Evolutionary conservation across 2,329 filamentous ascomycete genomes (phyloP).

Genomic region (Trichophyton mentagrophytes): DNA sequence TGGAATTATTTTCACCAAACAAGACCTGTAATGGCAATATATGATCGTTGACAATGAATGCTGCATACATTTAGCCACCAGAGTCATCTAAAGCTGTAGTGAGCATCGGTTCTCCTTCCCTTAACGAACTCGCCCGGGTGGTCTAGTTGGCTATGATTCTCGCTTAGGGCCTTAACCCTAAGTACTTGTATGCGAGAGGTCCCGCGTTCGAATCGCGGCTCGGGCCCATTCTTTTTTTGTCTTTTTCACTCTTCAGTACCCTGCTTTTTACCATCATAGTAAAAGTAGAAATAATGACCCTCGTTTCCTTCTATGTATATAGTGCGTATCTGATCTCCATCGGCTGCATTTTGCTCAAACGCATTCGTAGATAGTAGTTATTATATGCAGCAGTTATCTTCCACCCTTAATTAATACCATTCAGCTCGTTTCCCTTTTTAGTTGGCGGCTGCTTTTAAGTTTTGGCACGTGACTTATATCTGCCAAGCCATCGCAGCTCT

Average conservation of each 20-base stretch:
- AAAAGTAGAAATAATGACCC: too few species aligned
- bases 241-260: not conserved
- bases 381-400: not conserved
- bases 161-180: constrained; percentile 5
- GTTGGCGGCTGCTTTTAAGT: too few species aligned
- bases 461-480: too few species aligned
- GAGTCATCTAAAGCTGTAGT: not conserved
- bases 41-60: too few species aligned
- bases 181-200: constrained; percentile 5
- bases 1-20: not conserved
- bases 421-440: not conserved
- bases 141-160: constrained; percentile 7
- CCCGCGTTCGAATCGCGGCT: constrained; percentile 6
- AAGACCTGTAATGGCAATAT: too few species aligned
- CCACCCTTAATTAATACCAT: not conserved
- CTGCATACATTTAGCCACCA: too few species aligned
- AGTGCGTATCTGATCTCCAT: too few species aligned
- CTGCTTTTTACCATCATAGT: not conserved
- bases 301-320: too few species aligned
- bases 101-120: not conserved
- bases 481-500: too few species aligned
- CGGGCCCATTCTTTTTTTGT: constrained; percentile 3
- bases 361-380: too few species aligned
- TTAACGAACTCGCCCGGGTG: not conserved
- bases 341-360: too few species aligned